Base-by-base conservation (phyloP, 2,329 filamentous ascomycete species). In the Thielaviopsis ethacetica region DNA sequence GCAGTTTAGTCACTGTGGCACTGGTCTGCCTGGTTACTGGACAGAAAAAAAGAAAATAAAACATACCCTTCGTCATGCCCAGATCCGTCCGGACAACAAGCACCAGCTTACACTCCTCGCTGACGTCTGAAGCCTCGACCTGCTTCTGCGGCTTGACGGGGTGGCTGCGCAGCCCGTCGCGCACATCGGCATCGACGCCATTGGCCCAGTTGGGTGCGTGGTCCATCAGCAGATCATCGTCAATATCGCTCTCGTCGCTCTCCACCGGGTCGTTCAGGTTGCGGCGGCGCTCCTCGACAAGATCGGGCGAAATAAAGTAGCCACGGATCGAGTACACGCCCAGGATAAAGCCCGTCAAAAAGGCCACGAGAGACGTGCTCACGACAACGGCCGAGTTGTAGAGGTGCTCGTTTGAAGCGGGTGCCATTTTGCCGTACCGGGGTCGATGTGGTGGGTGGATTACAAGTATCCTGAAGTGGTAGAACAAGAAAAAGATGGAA, bases 81-180 rank as follows among this genome's bases (percentile, higher is more conserved):
- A 98, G 72, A 73, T 98, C 93, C 19, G 89, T 95, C 68, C 93
- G 76, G 59, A 97, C 91, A 3, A 95, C 88, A 38, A 98, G 75
- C 15, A 96, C 88, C 60, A 97, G 76, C 74, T 97, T 97, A 75
- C 91, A 95, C 71, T 96, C 91, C 71, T 96, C 91, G n/a, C 54
- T 54, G 47, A 59, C 54, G 24, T 74, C 77, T 47, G 71, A 74
- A 21, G 65, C 66, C 50, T 67, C 67, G 55, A 65, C 63, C 50
- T 65, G 63, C 21, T 63, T 63, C 24, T 70, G 65, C 60, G 65
- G 55, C 66, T 72, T 72, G 67, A 73, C 44, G 56, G 38, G 41
- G 34, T 30, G 21, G 62, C 60, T 56, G 50, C 74, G 71, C 62
- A 85, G 68, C 0, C 81, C 82, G 66, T 85, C 80, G 53, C 71